Evolutionary conservation across 345 rosid genomes (phyloP).

Genomic region (Aegle marmelos): DNA sequence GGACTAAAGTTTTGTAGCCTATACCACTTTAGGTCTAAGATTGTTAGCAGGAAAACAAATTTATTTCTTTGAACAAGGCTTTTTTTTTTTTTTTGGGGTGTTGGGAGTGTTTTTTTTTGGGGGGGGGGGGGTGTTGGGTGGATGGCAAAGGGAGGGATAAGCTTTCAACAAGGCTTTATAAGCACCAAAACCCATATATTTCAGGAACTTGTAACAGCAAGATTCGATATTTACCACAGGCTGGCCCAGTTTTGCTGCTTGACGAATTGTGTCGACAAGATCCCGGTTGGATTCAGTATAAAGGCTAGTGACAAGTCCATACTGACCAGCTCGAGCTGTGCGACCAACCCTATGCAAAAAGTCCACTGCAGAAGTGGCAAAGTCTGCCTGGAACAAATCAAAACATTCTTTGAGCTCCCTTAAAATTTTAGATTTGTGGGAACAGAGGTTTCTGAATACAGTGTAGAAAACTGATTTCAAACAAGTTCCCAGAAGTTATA

Average conservation of each 20-base stretch:
- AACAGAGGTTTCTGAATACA: background rate
- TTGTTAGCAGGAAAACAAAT: background rate
- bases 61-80: background rate
- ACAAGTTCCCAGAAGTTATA: background rate
- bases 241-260: slow-evolving; percentile 64
- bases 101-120: too few relatives aligned
- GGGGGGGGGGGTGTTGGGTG: too few relatives aligned
- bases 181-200: slow-evolving; percentile 4
- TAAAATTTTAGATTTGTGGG: background rate
- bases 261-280: slow-evolving; percentile 79
- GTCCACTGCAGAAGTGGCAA: slow-evolving; percentile 89
- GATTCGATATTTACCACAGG: slow-evolving; percentile 64
- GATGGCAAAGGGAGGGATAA: fast-evolving
- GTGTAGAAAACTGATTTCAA: background rate
- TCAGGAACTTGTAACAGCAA: background rate
- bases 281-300: slow-evolving; percentile 71
- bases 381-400: slow-evolving; percentile 75
- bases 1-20: background rate
- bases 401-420: slow-evolving; percentile 4
- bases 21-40: background rate
- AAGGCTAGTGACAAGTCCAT: slow-evolving; percentile 87
- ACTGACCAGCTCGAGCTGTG: slow-evolving; percentile 94
- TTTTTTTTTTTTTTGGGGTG: too few relatives aligned
- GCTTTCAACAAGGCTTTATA: background rate
- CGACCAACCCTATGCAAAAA: slow-evolving; percentile 94